Evolutionary conservation across 164 flowering plant species (phyloP).

Genomic region (Aristolochia contorta): DNA sequence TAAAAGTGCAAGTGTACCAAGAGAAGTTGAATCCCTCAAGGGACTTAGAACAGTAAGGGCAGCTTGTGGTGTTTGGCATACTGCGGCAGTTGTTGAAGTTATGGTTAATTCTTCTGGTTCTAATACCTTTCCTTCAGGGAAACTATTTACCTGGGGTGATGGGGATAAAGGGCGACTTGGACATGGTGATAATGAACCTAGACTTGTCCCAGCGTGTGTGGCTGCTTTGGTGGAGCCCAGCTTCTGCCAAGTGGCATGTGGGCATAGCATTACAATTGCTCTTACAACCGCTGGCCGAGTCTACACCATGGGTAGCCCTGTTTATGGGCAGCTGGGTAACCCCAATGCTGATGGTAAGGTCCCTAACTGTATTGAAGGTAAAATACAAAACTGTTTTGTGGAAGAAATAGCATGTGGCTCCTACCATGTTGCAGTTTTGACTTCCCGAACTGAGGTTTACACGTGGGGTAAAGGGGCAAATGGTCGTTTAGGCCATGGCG

Average conservation of each 20-base stretch:
- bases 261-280: constrained; percentile 56
- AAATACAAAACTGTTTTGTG: constrained; percentile 36
- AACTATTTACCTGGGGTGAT: constrained; percentile 93
- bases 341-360: constrained; percentile 49
- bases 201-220: constrained; percentile 58
- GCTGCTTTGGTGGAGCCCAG: constrained; percentile 37
- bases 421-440: constrained; percentile 74
- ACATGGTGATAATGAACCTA: constrained; percentile 64
- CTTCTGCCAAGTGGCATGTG: constrained; percentile 76
- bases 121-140: constrained; percentile 35
- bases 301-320: constrained; percentile 72
- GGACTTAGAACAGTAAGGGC: constrained; percentile 57
- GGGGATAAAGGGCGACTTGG: constrained; percentile 84
- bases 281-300: constrained; percentile 72
- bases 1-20: constrained; percentile 37
- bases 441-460: constrained; percentile 74
- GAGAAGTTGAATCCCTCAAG: constrained; percentile 65
- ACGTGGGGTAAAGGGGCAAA: constrained; percentile 94
- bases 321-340: constrained; percentile 68
- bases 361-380: constrained; percentile 51
- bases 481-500: constrained; percentile 95
- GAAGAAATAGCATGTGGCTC: constrained; percentile 89
- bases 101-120: constrained; percentile 20
- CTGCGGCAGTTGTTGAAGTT: constrained; percentile 74
- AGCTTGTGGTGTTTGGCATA: constrained; percentile 97